Evolutionary conservation across 2,329 filamentous ascomycete species (phyloP).

Genomic region (Ceratocystis harringtonii): DNA sequence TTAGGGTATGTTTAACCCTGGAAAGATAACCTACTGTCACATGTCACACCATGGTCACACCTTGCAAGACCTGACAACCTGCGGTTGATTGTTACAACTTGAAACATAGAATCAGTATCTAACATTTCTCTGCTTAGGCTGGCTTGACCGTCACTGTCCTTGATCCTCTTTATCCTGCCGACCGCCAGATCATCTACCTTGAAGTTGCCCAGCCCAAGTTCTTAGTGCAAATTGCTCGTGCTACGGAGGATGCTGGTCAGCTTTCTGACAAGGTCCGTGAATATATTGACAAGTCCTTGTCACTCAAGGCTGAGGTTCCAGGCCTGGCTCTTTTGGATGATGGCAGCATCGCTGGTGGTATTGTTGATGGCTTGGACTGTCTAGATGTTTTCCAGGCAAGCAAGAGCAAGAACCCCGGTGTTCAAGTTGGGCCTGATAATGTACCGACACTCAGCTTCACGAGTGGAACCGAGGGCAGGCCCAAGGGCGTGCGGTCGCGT

Average conservation of each 20-base stretch:
- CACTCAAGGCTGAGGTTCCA: conserved; percentile 60
- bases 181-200: conserved; percentile 42
- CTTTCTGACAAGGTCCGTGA: conserved; percentile 34
- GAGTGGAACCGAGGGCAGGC: conserved; percentile 58
- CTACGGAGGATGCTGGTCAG: conserved; percentile 45
- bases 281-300: conserved; percentile 59
- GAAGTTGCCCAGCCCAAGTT: conserved; percentile 62
- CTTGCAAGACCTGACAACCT: background rate
- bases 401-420: conserved; percentile 43
- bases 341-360: conserved; percentile 57
- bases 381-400: conserved; percentile 40
- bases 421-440: conserved; percentile 75
- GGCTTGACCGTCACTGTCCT: conserved; percentile 52
- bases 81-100: background rate
- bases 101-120: background rate
- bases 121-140: conserved; percentile 23
- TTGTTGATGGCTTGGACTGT: conserved; percentile 49
- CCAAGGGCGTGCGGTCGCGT: conserved; percentile 75
- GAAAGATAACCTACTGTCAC: background rate
- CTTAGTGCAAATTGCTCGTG: conserved; percentile 58
- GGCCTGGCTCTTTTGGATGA: conserved; percentile 56
- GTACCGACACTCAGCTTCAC: conserved; percentile 63
- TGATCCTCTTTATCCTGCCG: conserved; percentile 67
- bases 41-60: background rate
- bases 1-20: conserved; percentile 24